Evolutionary conservation across 1,284 basidiomycete genomes (phyloP).

Genomic region (Singerocomus inundabilis): DNA sequence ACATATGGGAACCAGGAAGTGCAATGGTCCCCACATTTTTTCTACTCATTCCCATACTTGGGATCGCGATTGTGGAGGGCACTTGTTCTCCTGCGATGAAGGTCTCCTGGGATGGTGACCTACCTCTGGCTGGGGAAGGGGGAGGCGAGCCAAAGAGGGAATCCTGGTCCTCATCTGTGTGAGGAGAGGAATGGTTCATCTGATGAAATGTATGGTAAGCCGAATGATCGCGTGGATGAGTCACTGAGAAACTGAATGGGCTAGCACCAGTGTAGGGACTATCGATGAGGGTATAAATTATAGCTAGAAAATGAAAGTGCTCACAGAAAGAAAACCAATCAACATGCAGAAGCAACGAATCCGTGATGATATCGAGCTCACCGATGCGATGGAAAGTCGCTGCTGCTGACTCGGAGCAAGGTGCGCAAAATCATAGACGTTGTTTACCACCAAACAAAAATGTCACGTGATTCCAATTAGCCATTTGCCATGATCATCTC

Average conservation of each 20-base stretch:
- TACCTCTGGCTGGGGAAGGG: conserved; percentile 69
- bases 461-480: too few relatives aligned
- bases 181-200: conserved; percentile 19
- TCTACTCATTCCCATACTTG: conserved; percentile 38
- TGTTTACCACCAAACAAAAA: too few relatives aligned
- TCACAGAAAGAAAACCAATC: not conserved
- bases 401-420: not conserved
- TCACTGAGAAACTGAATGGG: conserved; percentile 19
- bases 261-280: conserved; percentile 1
- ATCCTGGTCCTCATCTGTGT: conserved; percentile 48
- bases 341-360: not conserved
- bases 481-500: too few relatives aligned
- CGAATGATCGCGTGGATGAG: conserved; percentile 8
- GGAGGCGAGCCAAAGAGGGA: conserved; percentile 82
- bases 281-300: conserved; percentile 5
- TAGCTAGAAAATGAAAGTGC: not conserved
- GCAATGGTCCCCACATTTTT: conserved; percentile 94
- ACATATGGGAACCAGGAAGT: conserved; percentile 85
- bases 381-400: not conserved
- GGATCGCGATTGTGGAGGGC: conserved; percentile 9
- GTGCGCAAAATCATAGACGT: not conserved
- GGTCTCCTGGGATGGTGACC: conserved; percentile 63
- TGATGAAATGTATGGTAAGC: conserved; percentile 19
- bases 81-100: conserved; percentile 33
- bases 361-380: conserved; percentile 8